Conservation (phyloP, 2,329 filamentous ascomycete species). For the Aspergillus tanneri region DNA sequence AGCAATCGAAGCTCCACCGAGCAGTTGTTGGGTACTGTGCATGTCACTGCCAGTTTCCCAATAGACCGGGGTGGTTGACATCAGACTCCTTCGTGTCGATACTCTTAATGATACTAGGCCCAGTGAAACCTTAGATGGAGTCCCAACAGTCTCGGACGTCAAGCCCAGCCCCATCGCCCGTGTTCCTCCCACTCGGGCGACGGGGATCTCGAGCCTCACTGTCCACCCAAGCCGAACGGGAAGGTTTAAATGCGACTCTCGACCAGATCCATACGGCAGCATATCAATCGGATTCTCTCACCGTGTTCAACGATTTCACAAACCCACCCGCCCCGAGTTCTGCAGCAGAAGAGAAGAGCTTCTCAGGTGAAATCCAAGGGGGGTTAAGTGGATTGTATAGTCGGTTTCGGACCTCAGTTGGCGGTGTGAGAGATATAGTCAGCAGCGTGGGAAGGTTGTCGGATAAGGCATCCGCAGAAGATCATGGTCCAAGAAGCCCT, state of each 20-base stretch:
- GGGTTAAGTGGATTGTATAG: conserved; percentile 87
- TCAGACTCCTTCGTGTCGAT: too few species aligned
- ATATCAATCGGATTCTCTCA: conserved; percentile 79
- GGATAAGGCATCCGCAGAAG: conserved; percentile 29
- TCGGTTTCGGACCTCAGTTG: conserved; percentile 79
- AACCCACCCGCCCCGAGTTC: conserved; percentile 60
- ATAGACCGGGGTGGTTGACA: conserved; percentile 11
- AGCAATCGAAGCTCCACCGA: conserved; percentile 19
- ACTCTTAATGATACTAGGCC: too few species aligned
- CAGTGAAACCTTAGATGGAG: conserved; percentile 30
- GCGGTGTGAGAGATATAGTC: conserved; percentile 60
- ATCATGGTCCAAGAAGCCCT: conserved; percentile 26
- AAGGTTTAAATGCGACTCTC: conserved; percentile 72
- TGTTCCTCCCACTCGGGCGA: conserved; percentile 46
- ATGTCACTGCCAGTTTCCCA: conserved; percentile 12
- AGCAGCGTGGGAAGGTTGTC: conserved; percentile 34
- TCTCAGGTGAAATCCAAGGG: conserved; percentile 74
- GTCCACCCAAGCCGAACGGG: conserved; percentile 62
- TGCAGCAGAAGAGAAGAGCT: conserved; percentile 65
- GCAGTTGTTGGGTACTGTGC: conserved; percentile 14
- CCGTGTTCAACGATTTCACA: conserved; percentile 91
- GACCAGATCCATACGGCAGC: conserved; percentile 86
- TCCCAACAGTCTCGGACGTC: conserved; percentile 37
- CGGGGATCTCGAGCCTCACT: conserved; percentile 53
- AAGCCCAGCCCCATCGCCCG: conserved; percentile 47